A percentile compares a stretch with the other conserved stretches of the same genome.
These are phyloP conservation scores for Neofusicoccum kwambonambiense DNA, from an alignment of 2,329 filamentous ascomycete species.

Conservation along the genomic window DNA sequence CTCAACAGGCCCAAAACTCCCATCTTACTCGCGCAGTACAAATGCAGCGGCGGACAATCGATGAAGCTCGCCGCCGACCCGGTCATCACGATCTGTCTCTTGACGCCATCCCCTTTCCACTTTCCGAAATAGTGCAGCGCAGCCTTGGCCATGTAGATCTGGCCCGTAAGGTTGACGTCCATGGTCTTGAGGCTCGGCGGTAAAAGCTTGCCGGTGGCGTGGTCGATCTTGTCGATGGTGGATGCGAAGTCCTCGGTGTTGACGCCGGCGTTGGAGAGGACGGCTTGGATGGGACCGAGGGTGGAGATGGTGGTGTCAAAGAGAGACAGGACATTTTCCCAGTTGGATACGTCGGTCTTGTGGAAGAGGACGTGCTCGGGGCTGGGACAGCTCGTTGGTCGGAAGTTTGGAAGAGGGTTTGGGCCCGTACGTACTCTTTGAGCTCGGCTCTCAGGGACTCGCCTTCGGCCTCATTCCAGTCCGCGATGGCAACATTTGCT, in stretches of 20 bases:
- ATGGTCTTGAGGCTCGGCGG: slow-evolving; percentile 24
- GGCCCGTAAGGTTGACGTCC: slow-evolving; percentile 25
- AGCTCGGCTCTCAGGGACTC: slow-evolving; percentile 20
- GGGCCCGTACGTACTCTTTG: background rate
- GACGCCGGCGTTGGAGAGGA: slow-evolving; percentile 20
- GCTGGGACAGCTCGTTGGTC: background rate
- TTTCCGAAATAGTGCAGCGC: slow-evolving; percentile 26
- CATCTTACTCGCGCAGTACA: slow-evolving; percentile 28
- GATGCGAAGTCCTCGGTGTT: slow-evolving; percentile 18
- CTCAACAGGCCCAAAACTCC: slow-evolving; percentile 28
- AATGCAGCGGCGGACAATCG: slow-evolving; percentile 23
- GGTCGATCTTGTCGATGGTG: slow-evolving; percentile 18
- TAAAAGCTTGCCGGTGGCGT: slow-evolving; percentile 16
- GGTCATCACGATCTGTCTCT: slow-evolving; percentile 25
- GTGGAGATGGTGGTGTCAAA: slow-evolving; percentile 11
- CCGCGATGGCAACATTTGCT: slow-evolving; percentile 26
- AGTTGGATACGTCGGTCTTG: slow-evolving; percentile 3
- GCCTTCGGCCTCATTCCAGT: slow-evolving; percentile 22
- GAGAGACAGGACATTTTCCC: background rate
- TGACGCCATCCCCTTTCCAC: slow-evolving; percentile 6
- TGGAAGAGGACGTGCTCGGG: slow-evolving; percentile 11
- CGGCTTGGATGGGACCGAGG: slow-evolving; percentile 17
- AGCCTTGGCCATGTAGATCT: slow-evolving; percentile 25
- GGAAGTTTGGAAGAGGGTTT: background rate
- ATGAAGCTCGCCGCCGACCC: slow-evolving; percentile 26